A percentile compares a stretch with the other conserved stretches of the same genome.
phyloP scores from a whole-genome alignment of 345 rosid species.

The Pistacia atlantica region DNA sequence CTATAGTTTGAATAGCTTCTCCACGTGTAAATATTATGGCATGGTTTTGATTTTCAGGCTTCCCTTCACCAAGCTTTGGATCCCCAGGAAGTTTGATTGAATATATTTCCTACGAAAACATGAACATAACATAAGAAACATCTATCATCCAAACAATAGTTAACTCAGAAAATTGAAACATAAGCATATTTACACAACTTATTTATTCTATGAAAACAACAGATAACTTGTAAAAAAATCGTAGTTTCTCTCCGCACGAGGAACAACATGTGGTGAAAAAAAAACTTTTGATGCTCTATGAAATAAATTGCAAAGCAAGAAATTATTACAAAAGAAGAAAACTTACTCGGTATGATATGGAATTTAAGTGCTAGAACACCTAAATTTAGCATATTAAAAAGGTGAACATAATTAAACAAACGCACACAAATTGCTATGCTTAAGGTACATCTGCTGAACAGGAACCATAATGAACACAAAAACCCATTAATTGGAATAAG shows the following conservation, averaged over 20 bases:
- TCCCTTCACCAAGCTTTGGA: conserved; percentile 99
- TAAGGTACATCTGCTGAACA: background rate
- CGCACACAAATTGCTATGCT: too few species aligned
- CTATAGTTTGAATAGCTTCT: conserved; percentile 96
- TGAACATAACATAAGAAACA: conserved; percentile 3
- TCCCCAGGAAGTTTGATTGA: conserved; percentile 96
- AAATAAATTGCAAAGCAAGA: too few species aligned
- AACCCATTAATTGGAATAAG: background rate
- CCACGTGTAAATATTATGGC: conserved; percentile 96
- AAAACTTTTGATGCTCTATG: too few species aligned
- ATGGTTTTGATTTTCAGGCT: conserved; percentile 99
- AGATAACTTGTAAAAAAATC: too few species aligned
- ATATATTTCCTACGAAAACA: conserved; percentile 68
- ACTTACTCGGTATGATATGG: too few species aligned
- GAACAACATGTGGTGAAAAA: too few species aligned
- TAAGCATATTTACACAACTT: too few species aligned
- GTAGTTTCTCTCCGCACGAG: too few species aligned
- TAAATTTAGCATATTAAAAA: too few species aligned
- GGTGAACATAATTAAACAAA: background rate
- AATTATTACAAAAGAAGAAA: too few species aligned
- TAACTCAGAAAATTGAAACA: background rate
- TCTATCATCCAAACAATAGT: background rate
- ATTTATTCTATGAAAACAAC: too few species aligned
- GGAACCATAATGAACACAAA: background rate
- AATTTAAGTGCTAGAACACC: too few species aligned